A percentile compares a stretch with the other conserved stretches of the same genome.
Conservation (phyloP, 129 eudicot species). For the Flaveria ramosissima region DNA sequence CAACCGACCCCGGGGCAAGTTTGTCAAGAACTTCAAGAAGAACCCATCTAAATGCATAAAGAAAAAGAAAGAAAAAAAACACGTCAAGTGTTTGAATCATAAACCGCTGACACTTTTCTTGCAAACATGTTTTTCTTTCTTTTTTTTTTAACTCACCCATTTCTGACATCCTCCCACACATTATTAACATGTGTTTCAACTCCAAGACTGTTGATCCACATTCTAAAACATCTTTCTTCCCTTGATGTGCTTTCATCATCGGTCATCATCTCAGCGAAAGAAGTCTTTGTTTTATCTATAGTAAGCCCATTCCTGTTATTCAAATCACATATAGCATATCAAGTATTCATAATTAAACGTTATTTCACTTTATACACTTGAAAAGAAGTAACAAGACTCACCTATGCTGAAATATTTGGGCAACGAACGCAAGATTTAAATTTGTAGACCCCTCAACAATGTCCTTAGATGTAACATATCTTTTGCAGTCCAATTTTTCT, state of each 20-base stretch:
- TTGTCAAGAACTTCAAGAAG: slow-evolving; percentile 79
- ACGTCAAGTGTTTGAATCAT: slow-evolving; percentile 20
- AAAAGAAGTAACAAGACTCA: slow-evolving; percentile 18
- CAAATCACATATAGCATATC: slow-evolving; percentile 20
- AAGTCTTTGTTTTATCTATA: slow-evolving; percentile 41
- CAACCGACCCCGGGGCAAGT: slow-evolving; percentile 77
- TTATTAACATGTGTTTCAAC: slow-evolving; percentile 67
- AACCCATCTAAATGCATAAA: slow-evolving; percentile 71
- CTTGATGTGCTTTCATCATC: slow-evolving; percentile 78
- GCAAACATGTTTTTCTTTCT: not conserved
- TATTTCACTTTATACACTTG: not conserved
- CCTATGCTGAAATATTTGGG: slow-evolving; percentile 68
- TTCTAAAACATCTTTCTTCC: slow-evolving; percentile 79
- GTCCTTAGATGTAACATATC: slow-evolving; percentile 61
- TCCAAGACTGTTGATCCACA: slow-evolving; percentile 95
- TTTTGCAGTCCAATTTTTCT: slow-evolving; percentile 64
- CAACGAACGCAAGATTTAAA: slow-evolving; percentile 70
- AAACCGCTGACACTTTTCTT: not conserved
- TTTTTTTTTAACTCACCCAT: slow-evolving; percentile 43
- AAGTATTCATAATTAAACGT: not conserved
- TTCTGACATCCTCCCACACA: slow-evolving; percentile 77
- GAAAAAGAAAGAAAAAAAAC: not conserved
- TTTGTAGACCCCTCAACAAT: slow-evolving; percentile 71
- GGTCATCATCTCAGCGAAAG: slow-evolving; percentile 62
- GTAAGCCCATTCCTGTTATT: slow-evolving; percentile 69